A percentile compares a stretch with the other conserved stretches of the same genome.
Evolutionary conservation across 164 flowering plant genomes (phyloP).

Genomic region (Umbilicus rupestris): DNA sequence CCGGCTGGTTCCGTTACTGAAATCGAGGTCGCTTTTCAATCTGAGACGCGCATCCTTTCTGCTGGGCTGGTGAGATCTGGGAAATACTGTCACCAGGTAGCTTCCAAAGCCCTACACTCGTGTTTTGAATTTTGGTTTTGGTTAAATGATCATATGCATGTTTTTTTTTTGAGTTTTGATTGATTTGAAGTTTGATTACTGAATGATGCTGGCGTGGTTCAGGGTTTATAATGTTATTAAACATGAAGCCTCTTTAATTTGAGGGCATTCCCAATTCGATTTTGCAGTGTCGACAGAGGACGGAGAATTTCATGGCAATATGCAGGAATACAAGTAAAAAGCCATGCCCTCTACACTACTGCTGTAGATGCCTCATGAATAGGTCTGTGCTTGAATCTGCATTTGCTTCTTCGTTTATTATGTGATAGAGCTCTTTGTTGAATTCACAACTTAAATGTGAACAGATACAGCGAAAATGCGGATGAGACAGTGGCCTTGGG

Average conservation of each 20-base stretch:
- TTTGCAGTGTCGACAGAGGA: conserved; percentile 1
- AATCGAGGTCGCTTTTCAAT: too few relatives aligned
- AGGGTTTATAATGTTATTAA: background rate
- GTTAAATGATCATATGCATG: background rate
- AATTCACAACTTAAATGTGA: background rate
- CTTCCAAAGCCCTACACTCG: background rate
- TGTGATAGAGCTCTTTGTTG: background rate
- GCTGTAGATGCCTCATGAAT: conserved; percentile 1
- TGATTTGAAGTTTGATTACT: background rate
- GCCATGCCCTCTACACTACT: conserved; percentile 1
- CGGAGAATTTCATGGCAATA: conserved; percentile 4
- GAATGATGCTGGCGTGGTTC: background rate
- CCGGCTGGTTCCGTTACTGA: background rate
- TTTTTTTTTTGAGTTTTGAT: background rate
- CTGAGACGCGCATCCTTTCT: background rate
- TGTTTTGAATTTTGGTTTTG: too few relatives aligned
- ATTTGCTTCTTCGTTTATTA: background rate
- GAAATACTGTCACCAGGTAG: conserved; percentile 5
- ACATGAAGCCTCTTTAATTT: background rate
- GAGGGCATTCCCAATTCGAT: too few relatives aligned
- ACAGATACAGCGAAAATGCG: conserved; percentile 55
- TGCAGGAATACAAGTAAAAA: conserved; percentile 1
- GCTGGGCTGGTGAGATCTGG: background rate
- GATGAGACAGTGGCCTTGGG: conserved; percentile 26
- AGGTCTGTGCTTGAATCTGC: background rate